phyloP scores from a whole-genome alignment of 2,329 filamentous ascomycete genomes.

The Rhynchosporium graminicola region DNA sequence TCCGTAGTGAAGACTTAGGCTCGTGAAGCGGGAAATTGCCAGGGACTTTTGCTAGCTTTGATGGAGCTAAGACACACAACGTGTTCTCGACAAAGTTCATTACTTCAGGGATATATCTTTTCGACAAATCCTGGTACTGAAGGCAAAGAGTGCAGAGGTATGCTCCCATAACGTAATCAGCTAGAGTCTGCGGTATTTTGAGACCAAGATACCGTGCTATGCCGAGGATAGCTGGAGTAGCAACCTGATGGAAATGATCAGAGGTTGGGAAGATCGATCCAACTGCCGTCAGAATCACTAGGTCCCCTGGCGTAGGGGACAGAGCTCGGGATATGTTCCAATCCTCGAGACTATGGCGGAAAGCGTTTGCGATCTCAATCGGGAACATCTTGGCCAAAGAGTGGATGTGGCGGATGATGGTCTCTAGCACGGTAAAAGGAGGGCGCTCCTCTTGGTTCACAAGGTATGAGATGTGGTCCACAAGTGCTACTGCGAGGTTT shows the following conservation, averaged over 20 bases:
- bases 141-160: slow-evolving; percentile 78
- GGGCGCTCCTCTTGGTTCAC: slow-evolving; percentile 48
- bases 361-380: slow-evolving; percentile 73
- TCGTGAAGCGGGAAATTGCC: slow-evolving; percentile 64
- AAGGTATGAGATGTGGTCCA: slow-evolving; percentile 60
- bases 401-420: slow-evolving; percentile 84
- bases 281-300: slow-evolving; percentile 81
- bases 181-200: slow-evolving; percentile 63
- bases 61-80: slow-evolving; percentile 65
- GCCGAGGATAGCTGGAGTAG: slow-evolving; percentile 85
- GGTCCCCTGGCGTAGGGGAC: slow-evolving; percentile 64
- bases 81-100: slow-evolving; percentile 80
- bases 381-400: slow-evolving; percentile 87
- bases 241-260: slow-evolving; percentile 94
- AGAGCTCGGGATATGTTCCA: slow-evolving; percentile 52
- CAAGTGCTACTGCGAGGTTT: slow-evolving; percentile 64
- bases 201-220: slow-evolving; percentile 83
- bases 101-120: slow-evolving; percentile 86
- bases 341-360: slow-evolving; percentile 70
- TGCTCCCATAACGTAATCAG: slow-evolving; percentile 71
- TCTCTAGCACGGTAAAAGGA: slow-evolving; percentile 72
- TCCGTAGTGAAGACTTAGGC: slow-evolving; percentile 52
- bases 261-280: slow-evolving; percentile 88
- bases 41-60: slow-evolving; percentile 47
- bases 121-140: slow-evolving; percentile 81